A percentile compares a stretch with the other conserved stretches of the same genome.
Conservation (phyloP, 164 flowering plant genomes). For the Macadamia tetraphylla region DNA sequence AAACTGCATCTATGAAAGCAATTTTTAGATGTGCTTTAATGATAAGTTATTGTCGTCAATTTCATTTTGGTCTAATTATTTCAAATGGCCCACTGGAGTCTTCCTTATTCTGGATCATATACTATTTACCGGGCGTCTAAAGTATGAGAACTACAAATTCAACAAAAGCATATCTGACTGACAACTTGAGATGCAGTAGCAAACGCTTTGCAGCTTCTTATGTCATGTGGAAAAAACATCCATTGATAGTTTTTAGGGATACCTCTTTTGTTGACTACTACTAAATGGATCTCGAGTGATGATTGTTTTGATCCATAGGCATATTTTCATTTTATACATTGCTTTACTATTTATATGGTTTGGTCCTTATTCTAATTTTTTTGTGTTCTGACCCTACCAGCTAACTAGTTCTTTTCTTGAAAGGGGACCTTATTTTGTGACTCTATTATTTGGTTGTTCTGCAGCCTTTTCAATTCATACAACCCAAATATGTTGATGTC, state of each 20-base stretch:
- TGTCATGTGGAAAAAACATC: not conserved
- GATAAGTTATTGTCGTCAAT: not conserved
- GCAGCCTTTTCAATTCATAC: slow-evolving; percentile 87
- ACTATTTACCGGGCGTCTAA: not conserved
- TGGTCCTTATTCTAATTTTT: not conserved
- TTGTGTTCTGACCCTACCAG: not conserved
- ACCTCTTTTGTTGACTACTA: not conserved
- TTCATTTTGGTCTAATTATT: not conserved
- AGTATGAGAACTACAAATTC: not conserved
- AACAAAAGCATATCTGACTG: no score
- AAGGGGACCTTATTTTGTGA: not conserved
- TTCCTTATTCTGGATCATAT: not conserved
- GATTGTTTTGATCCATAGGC: no score
- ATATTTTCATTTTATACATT: no score
- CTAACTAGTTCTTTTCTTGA: not conserved
- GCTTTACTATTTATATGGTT: no score
- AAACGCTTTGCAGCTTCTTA: no score
- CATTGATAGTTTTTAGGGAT: not conserved
- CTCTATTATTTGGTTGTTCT: slow-evolving; percentile 12
- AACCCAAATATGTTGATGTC: slow-evolving; percentile 75
- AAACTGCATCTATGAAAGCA: not conserved
- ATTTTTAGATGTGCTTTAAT: not conserved
- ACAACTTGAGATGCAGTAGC: no score
- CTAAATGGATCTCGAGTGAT: no score
- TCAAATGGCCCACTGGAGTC: no score